Evolutionary conservation across 169 alveolate genomes (phyloP).

Genomic region (Cytauxzoon felis): DNA sequence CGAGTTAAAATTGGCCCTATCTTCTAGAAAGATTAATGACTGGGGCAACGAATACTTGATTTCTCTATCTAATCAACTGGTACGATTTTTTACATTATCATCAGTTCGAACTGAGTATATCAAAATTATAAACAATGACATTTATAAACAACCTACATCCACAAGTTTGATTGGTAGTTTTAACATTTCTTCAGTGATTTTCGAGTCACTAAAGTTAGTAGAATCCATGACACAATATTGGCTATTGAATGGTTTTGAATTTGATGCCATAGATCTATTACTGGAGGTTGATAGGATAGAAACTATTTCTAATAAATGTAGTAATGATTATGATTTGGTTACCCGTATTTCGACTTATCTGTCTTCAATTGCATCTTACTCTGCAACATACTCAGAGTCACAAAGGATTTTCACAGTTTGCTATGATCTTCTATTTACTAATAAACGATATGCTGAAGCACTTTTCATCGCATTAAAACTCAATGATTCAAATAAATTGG

Average conservation of each 20-base stretch:
- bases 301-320: slow-evolving; percentile 29
- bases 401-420: slow-evolving; percentile 23
- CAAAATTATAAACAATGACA: neutral
- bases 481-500: slow-evolving; percentile 25
- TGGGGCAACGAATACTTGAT: slow-evolving; percentile 62
- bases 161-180: slow-evolving; percentile 1
- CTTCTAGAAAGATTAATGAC: slow-evolving; percentile 36
- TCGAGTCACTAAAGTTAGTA: slow-evolving; percentile 29
- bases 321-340: slow-evolving; percentile 49
- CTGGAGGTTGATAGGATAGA: slow-evolving; percentile 57
- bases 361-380: slow-evolving; percentile 33
- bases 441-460: slow-evolving; percentile 36
- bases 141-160: neutral
- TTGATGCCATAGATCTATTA: slow-evolving; percentile 53
- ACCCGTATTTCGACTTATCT: slow-evolving; percentile 42
- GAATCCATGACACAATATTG: slow-evolving; percentile 51
- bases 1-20: slow-evolving; percentile 5
- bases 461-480: slow-evolving; percentile 45
- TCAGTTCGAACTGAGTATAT: slow-evolving; percentile 20
- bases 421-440: slow-evolving; percentile 31
- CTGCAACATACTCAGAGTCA: slow-evolving; percentile 38
- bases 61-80: slow-evolving; percentile 44
- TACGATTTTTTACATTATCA: slow-evolving; percentile 14
- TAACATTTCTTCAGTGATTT: slow-evolving; percentile 15
- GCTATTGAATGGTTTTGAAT: slow-evolving; percentile 50